Base-by-base conservation (phyloP, 78 protist genomes). In the Chrysochromulina tobinii region DNA sequence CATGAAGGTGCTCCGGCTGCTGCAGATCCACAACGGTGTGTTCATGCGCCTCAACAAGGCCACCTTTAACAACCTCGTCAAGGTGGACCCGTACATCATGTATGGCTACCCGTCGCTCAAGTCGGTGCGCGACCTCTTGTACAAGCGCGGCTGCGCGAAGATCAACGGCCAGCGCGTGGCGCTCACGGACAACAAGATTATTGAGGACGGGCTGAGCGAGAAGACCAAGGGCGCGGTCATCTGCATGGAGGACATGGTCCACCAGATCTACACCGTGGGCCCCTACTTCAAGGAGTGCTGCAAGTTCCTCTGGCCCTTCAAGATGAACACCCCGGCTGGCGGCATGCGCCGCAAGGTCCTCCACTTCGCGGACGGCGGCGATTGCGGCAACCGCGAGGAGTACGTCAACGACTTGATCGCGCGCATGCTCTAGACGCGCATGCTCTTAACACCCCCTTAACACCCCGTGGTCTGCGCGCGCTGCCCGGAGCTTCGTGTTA, bases 231-330 rank as follows among this genome's bases (percentile, higher is more conserved):
- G 72, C 90, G 98, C 89, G 55, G 86, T 99, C 90, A 79, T 97
- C 92, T 99, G 99, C 94, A 92, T 97, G 25, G 99, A 99, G 96
- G 99, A 99, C 93, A 92, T 99, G 83, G 91, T 99, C 94, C 99
- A 99, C 99, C 99, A 99, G 95, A 95, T 99, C 95, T 72, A 64
- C 98, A 99, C 99, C 61, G 95, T 93, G 25, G 99, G 99, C 84
- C 96, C 96, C 83, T 2, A 95, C 95, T 99, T 99, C 99, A 96
- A 93, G 91, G 73, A 95, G 92, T 99, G 94, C 38, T 95, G 87
- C 98, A 94, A 96, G 91, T 95, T 96, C 97, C 92, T 99, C 53
- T 99, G 99, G 99, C 99, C 99, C 73, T 98, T 98, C 99, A 98
- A 99, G 98, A 96, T 99, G 73, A 86, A 58, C 67, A 51, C 50